Evolutionary conservation across 2,329 filamentous ascomycete genomes (phyloP), one percentile per base, ranked within the genome.

Genomic region (Hirsutella thompsonii): DNA sequence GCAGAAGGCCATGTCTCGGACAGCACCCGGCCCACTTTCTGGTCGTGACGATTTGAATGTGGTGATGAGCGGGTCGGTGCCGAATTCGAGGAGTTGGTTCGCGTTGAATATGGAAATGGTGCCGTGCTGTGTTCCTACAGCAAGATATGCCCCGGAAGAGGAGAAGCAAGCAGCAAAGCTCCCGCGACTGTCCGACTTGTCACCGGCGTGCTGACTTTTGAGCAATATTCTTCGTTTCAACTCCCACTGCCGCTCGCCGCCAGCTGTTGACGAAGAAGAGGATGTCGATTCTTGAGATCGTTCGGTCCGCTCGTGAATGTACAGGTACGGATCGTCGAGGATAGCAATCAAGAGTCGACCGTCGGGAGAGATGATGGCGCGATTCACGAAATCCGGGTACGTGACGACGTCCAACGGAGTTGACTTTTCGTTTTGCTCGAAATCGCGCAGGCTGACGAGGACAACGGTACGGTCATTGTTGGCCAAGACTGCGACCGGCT

Each of bases 401-500:
- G 75, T 70, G 40, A 95, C 66, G 35, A 79, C 72, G 41, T 84
- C 78, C 19, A 93, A 63, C 29, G 82, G 69, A 44, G 83, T 69
- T 13, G 60, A 58, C 37, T 59, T 59, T 14, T 64, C 59, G 36
- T 57, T 56, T 28, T 52, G 52, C 4, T 63, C 60, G 39, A 78
- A 74, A 40, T 81, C 75, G 21, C 74, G 68, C 18, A 96, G 67
- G 38, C 81, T 83, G 55, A 93, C 86, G n/a, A 95, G 65, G 21
- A 82, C 81, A 42, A 96, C 83, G 2, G 84, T 87, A 56, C 80
- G 82, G 63, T 96, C 92, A 57, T 98, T 98, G 63, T 95, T 95
- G 36, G 84, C 78, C 52, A 95, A 65, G 36, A 85, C 72, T 39
- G 79, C 83, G n/a, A 89, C 69, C 1, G 71, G 65, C 16, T 64